These are phyloP conservation scores for Thermothielavioides terrestris DNA, from an alignment of 495 filamentous ascomycete species.

Conservation along the genomic window DNA sequence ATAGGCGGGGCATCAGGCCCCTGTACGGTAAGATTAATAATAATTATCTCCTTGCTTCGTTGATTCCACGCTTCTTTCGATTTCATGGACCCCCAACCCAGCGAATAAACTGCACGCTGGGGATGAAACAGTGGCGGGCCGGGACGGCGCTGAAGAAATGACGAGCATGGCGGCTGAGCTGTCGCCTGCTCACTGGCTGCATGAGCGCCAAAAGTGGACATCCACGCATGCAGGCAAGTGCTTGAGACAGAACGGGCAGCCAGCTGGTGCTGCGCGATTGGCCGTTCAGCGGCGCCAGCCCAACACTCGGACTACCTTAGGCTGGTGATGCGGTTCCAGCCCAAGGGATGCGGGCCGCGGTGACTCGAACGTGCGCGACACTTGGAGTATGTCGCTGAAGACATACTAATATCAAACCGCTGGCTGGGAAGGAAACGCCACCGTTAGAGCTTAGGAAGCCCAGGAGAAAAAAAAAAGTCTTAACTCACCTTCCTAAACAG, in stretches of 20 bases:
- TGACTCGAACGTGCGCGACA: too few species aligned
- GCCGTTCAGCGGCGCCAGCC: neutral
- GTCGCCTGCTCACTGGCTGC: conserved; percentile 16
- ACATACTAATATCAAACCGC: too few species aligned
- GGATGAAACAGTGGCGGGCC: neutral
- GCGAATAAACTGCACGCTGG: too few species aligned
- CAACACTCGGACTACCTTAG: conserved; percentile 4
- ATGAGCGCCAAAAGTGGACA: conserved; percentile 10
- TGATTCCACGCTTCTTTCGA: too few species aligned
- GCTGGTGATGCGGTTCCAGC: too few species aligned
- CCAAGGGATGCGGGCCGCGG: neutral
- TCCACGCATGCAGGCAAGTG: conserved; percentile 10
- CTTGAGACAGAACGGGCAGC: conserved; percentile 2
- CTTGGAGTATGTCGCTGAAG: too few species aligned
- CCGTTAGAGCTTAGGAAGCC: neutral
- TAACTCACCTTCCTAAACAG: neutral
- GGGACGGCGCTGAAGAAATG: conserved; percentile 3
- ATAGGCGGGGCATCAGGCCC: too few species aligned
- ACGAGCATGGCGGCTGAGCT: conserved; percentile 11
- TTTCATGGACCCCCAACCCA: too few species aligned
- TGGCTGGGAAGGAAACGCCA: neutral
- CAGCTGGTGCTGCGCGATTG: conserved; percentile 21
- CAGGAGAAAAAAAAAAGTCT: neutral
- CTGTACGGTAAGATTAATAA: too few species aligned
- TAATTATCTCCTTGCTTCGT: too few species aligned